phyloP scores from a whole-genome alignment of 495 filamentous ascomycete species.

The Penicillium psychrofluorescens region DNA sequence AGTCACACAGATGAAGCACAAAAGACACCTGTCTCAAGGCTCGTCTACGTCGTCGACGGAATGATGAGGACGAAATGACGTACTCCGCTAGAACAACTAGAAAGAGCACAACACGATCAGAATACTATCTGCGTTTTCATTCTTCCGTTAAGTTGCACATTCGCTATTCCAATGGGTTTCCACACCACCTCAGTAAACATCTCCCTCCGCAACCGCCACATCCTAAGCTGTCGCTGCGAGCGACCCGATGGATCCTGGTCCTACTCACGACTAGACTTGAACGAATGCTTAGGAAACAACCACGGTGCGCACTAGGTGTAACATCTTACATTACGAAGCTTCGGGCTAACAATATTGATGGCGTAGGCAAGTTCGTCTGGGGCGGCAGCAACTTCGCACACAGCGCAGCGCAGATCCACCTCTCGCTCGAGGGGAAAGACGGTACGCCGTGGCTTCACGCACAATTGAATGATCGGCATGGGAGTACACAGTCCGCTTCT shows the following conservation, averaged over 20 bases:
- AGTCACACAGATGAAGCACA: no score
- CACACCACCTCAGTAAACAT: conserved; percentile 5
- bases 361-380: conserved; percentile 5
- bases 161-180: neutral
- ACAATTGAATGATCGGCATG: conserved; percentile 1
- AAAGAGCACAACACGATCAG: neutral
- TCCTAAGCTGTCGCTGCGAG: conserved; percentile 5
- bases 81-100: neutral
- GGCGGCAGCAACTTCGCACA: conserved; percentile 3
- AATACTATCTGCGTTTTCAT: neutral
- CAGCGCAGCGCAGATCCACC: conserved; percentile 6
- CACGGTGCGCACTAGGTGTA: neutral
- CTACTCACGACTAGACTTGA: conserved; percentile 4
- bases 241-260: conserved; percentile 3
- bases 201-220: conserved; percentile 2
- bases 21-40: neutral
- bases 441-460: conserved; percentile 1
- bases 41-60: no score
- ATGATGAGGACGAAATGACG: neutral
- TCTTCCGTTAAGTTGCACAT: neutral
- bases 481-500: conserved; percentile 2
- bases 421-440: conserved; percentile 4
- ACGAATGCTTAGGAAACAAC: conserved; percentile 5
- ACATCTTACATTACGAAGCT: neutral
- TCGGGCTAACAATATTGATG: neutral